Conservation (phyloP, 495 filamentous ascomycete genomes). For the Neurospora discreta region DNA sequence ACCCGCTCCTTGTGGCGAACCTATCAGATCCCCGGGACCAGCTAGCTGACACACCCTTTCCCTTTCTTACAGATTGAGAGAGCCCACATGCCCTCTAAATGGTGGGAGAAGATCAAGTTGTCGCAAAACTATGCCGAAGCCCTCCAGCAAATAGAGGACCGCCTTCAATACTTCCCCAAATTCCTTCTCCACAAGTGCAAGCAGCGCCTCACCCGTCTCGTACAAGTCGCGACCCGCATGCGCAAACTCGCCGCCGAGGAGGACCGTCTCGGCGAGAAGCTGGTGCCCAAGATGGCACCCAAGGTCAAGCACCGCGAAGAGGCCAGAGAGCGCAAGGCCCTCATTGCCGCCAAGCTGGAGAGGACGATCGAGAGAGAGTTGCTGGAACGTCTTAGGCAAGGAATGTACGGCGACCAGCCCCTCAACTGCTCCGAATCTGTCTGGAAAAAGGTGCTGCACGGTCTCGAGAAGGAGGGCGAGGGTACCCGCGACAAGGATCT, state of each 20-base stretch:
- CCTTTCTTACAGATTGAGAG: constrained; percentile 44
- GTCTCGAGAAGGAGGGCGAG: constrained; percentile 77
- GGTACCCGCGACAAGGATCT: constrained; percentile 77
- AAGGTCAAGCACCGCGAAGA: constrained; percentile 85
- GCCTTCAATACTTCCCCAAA: constrained; percentile 92
- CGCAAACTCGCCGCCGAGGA: constrained; percentile 76
- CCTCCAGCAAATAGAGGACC: constrained; percentile 71
- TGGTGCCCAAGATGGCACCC: constrained; percentile 84
- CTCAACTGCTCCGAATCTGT: constrained; percentile 87
- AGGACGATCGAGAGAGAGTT: constrained; percentile 91
- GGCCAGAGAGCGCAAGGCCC: constrained; percentile 85
- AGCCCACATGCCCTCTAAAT: constrained; percentile 77
- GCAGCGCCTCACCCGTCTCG: constrained; percentile 86
- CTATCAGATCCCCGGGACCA: background rate
- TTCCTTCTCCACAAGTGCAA: constrained; percentile 96
- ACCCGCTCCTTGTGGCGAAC: background rate
- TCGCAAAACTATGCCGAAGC: constrained; percentile 85
- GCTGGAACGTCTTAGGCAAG: constrained; percentile 80
- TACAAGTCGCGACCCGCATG: constrained; percentile 85
- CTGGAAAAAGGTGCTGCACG: constrained; percentile 94
- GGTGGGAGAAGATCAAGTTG: constrained; percentile 90
- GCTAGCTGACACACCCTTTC: background rate
- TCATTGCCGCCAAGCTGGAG: constrained; percentile 91
- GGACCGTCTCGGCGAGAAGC: constrained; percentile 75
- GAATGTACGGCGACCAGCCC: constrained; percentile 89